Evolutionary conservation across 768 basidiomycete genomes (phyloP).

Genomic region (Suillus sp.): DNA sequence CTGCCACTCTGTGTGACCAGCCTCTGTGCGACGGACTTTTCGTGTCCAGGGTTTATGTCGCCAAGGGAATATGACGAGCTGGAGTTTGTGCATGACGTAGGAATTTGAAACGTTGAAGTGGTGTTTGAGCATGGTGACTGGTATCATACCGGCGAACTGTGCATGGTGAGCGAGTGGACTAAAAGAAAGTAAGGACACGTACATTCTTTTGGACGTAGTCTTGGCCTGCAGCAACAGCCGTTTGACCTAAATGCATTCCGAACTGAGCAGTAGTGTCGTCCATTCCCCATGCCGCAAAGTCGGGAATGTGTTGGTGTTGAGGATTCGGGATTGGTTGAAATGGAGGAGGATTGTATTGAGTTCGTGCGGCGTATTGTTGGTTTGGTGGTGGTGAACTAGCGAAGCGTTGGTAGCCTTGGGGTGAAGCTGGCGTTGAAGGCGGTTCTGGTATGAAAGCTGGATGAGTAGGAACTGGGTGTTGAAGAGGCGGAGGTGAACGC

Average conservation of each 20-base stretch:
- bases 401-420: constrained; percentile 75
- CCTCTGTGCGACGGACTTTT: constrained; percentile 62
- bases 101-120: constrained; percentile 96
- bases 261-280: constrained; percentile 94
- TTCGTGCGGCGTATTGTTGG: constrained; percentile 29
- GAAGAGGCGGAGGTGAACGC: constrained; percentile 75
- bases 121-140: constrained; percentile 76
- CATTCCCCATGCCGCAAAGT: constrained; percentile 78
- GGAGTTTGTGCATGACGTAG: constrained; percentile 90
- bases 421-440: constrained; percentile 70
- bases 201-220: constrained; percentile 96
- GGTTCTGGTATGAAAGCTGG: constrained; percentile 85
- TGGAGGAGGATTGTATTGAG: constrained; percentile 45
- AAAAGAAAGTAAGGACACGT: constrained; percentile 28
- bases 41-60: constrained; percentile 86
- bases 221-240: constrained; percentile 90
- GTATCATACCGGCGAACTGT: constrained; percentile 81
- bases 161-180: constrained; percentile 12
- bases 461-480: constrained; percentile 88
- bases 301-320: constrained; percentile 39
- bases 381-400: constrained; percentile 53
- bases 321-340: constrained; percentile 49
- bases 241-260: constrained; percentile 93
- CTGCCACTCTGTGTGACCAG: constrained; percentile 72
- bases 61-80: constrained; percentile 94